Percentiles rank a stretch among this genome's conserved stretches.
Conservation (phyloP, 2,329 filamentous ascomycete species). For the Sporothrix luriei region DNA sequence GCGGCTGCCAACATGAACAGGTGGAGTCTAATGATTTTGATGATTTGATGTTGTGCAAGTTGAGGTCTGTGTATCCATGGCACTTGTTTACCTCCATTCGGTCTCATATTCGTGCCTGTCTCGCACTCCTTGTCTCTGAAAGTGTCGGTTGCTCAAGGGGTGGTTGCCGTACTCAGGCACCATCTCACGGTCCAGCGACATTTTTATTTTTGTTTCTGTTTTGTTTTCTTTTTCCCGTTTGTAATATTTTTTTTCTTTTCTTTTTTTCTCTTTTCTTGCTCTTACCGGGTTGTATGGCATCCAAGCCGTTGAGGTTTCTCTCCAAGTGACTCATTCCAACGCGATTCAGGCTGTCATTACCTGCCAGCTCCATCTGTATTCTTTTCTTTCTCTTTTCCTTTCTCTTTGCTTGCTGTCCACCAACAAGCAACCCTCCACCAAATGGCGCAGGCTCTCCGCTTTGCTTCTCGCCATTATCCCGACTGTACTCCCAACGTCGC, state of each 20-base stretch:
- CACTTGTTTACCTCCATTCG: background rate
- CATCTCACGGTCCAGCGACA: background rate
- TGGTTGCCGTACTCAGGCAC: background rate
- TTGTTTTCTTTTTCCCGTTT: too few relatives aligned
- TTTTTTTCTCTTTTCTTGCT: too few relatives aligned
- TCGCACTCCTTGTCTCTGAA: constrained; percentile 6
- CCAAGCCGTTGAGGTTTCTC: too few relatives aligned
- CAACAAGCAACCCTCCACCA: constrained; percentile 5
- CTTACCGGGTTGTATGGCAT: background rate
- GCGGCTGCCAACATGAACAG: constrained; percentile 31
- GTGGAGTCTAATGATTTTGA: constrained; percentile 21
- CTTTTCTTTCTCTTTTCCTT: background rate
- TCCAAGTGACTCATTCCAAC: background rate
- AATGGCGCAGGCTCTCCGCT: constrained; percentile 25
- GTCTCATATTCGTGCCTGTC: background rate
- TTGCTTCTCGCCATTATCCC: constrained; percentile 28
- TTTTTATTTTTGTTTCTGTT: background rate
- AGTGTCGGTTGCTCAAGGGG: background rate
- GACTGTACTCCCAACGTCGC: constrained; percentile 14
- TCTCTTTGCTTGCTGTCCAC: background rate
- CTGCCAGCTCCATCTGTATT: background rate
- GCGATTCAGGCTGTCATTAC: too few relatives aligned
- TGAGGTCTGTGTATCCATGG: background rate
- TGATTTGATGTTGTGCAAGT: background rate
- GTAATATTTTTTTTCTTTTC: background rate